Percentiles rank a stretch among this genome's conserved stretches.
These are phyloP conservation scores for Xylaria sp. DNA, from an alignment of 2,329 filamentous ascomycete species.

Conservation along the genomic window DNA sequence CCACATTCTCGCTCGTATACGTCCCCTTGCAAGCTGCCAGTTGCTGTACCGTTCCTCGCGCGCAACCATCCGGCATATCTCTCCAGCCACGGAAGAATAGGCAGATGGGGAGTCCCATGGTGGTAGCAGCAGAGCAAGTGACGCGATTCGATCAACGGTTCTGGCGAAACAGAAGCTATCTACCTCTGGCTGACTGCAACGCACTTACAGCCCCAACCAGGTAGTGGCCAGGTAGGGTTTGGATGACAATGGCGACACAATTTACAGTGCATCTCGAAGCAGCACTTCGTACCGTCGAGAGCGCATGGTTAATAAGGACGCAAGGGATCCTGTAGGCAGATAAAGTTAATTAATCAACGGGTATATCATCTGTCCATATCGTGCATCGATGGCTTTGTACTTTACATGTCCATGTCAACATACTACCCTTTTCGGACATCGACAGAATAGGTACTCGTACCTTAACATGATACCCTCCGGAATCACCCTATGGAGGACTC, in stretches of 20 bases:
- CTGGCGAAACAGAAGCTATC: not conserved
- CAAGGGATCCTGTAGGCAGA: not conserved
- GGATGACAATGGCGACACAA: not conserved
- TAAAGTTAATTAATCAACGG: not conserved
- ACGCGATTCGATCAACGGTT: not conserved
- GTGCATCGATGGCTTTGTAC: not conserved
- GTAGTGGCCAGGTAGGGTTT: not conserved
- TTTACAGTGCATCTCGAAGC: too few species aligned
- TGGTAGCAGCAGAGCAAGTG: not conserved
- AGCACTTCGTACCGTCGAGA: not conserved
- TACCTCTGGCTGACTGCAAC: not conserved
- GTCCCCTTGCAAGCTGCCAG: not conserved
- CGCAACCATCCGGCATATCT: too few species aligned
- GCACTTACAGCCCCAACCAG: not conserved
- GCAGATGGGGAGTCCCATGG: too few species aligned
- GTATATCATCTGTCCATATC: not conserved
- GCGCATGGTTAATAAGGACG: not conserved
- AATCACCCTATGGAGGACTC: not conserved
- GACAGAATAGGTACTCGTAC: not conserved
- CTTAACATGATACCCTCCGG: not conserved
- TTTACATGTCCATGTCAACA: not conserved
- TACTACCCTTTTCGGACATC: not conserved
- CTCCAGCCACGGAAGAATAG: too few species aligned
- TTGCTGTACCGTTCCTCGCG: too few species aligned
- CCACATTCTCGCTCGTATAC: conserved; percentile 2